Evolutionary conservation across 2,329 filamentous ascomycete genomes (phyloP).

Genomic region (Cercospora sp.): DNA sequence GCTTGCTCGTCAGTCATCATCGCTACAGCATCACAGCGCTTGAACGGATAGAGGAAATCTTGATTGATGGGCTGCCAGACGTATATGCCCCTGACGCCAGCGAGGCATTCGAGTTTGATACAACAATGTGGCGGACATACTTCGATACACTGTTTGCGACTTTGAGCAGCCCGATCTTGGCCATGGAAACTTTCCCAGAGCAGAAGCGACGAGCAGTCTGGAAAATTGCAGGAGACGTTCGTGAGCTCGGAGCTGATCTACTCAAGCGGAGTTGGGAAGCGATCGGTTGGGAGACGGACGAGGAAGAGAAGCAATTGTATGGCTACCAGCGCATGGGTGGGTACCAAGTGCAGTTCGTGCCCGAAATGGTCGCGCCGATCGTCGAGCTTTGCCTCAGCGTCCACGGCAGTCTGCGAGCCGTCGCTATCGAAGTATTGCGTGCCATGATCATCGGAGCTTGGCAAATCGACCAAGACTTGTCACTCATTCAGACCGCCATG

Average conservation of each 20-base stretch:
- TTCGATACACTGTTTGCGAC: conserved; percentile 87
- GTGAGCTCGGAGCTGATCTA: conserved; percentile 85
- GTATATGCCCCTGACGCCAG: conserved; percentile 78
- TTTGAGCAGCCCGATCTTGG: conserved; percentile 83
- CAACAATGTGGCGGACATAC: conserved; percentile 89
- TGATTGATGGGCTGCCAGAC: conserved; percentile 80
- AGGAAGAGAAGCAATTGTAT: conserved; percentile 76
- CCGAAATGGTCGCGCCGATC: conserved; percentile 84
- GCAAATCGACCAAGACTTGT: conserved; percentile 89
- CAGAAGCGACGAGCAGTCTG: conserved; percentile 95
- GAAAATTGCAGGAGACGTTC: conserved; percentile 97
- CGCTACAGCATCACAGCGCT: conserved; percentile 78
- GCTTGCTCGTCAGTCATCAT: conserved; percentile 68
- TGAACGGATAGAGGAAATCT: conserved; percentile 75
- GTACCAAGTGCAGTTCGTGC: conserved; percentile 98
- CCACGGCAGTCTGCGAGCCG: conserved; percentile 83
- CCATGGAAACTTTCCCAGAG: conserved; percentile 93
- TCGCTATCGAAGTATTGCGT: conserved; percentile 89
- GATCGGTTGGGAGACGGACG: conserved; percentile 89
- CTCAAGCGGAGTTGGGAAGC: conserved; percentile 87
- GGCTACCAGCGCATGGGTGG: conserved; percentile 84
- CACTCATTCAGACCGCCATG: conserved; percentile 90
- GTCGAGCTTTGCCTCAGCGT: conserved; percentile 94
- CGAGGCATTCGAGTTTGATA: conserved; percentile 68
- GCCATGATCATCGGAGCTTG: conserved; percentile 99